Percentiles rank a stretch among this genome's conserved stretches.
These are phyloP conservation scores for Cutaneotrichosporon arboriforme DNA, from an alignment of 1,284 basidiomycete species.

Conservation along the genomic window DNA sequence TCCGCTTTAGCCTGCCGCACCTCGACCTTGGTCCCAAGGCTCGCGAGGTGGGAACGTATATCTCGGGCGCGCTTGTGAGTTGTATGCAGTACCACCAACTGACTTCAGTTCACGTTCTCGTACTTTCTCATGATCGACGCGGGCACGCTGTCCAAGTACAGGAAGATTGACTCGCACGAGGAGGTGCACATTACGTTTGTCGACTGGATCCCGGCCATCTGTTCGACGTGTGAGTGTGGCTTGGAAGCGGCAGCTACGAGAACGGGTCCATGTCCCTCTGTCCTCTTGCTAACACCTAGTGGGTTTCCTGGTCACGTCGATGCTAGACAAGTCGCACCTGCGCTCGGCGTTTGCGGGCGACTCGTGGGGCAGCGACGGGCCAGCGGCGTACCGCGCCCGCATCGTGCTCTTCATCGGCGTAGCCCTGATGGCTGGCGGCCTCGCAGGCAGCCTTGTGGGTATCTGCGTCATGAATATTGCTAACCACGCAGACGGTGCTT, in stretches of 20 bases:
- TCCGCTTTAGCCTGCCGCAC: constrained; percentile 51
- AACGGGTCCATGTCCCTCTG: background rate
- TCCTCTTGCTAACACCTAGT: constrained; percentile 47
- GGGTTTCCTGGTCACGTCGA: constrained; percentile 86
- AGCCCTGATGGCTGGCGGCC: constrained; percentile 89
- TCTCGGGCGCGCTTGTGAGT: constrained; percentile 82
- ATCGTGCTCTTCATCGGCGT: constrained; percentile 92
- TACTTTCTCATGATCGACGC: constrained; percentile 97
- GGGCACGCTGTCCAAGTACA: constrained; percentile 72
- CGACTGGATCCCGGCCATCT: constrained; percentile 94
- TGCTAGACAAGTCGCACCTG: constrained; percentile 91
- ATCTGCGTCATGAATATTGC: background rate
- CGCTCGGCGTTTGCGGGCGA: constrained; percentile 68
- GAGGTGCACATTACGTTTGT: constrained; percentile 77
- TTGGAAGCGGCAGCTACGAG: background rate
- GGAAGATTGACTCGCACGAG: constrained; percentile 56
- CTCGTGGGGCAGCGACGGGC: constrained; percentile 55
- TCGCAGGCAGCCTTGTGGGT: constrained; percentile 87
- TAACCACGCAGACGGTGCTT: constrained; percentile 63
- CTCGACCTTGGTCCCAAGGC: constrained; percentile 46
- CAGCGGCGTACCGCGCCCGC: constrained; percentile 83
- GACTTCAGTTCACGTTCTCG: constrained; percentile 73
- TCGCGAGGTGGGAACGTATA: constrained; percentile 79
- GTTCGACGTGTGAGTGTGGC: constrained; percentile 59
- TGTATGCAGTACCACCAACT: background rate